These are phyloP conservation scores for Sclerotinia nivalis DNA, from an alignment of 2,329 filamentous ascomycete species.

Conservation along the genomic window DNA sequence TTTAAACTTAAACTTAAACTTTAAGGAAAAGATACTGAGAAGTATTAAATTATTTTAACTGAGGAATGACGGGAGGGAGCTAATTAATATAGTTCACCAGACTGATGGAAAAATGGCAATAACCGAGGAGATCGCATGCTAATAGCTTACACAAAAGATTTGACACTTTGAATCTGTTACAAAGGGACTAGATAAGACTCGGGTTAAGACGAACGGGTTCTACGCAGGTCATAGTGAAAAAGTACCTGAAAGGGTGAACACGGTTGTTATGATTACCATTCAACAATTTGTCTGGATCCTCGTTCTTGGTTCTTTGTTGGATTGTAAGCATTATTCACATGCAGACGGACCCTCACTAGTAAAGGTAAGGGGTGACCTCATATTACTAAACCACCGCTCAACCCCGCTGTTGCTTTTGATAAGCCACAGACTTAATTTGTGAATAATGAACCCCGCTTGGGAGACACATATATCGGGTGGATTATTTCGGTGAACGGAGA, in stretches of 20 bases:
- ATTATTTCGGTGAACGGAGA: not conserved
- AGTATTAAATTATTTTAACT: not conserved
- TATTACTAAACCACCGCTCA: slow-evolving; percentile 22
- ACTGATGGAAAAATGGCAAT: not conserved
- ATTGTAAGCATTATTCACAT: slow-evolving; percentile 13
- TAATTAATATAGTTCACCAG: slow-evolving; percentile 9
- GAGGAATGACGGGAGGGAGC: not conserved
- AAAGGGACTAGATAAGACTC: not conserved
- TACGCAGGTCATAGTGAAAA: slow-evolving; percentile 11
- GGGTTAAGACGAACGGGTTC: not conserved
- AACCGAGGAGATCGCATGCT: slow-evolving; percentile 2
- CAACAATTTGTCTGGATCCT: slow-evolving; percentile 4
- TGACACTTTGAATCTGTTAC: slow-evolving; percentile 1
- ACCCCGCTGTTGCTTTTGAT: not conserved
- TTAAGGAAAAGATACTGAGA: not conserved
- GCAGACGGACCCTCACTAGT: slow-evolving; percentile 1
- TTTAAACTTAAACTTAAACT: not conserved
- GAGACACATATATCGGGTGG: not conserved
- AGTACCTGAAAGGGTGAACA: slow-evolving; percentile 1
- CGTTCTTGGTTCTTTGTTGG: slow-evolving; percentile 18
- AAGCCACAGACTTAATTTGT: not conserved
- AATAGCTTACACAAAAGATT: slow-evolving; percentile 8
- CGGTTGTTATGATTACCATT: not conserved
- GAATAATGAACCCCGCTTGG: not conserved
- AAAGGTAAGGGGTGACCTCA: slow-evolving; percentile 22